Base-by-base conservation (phyloP, 2,329 filamentous ascomycete species). In the Neonectria punicea region DNA sequence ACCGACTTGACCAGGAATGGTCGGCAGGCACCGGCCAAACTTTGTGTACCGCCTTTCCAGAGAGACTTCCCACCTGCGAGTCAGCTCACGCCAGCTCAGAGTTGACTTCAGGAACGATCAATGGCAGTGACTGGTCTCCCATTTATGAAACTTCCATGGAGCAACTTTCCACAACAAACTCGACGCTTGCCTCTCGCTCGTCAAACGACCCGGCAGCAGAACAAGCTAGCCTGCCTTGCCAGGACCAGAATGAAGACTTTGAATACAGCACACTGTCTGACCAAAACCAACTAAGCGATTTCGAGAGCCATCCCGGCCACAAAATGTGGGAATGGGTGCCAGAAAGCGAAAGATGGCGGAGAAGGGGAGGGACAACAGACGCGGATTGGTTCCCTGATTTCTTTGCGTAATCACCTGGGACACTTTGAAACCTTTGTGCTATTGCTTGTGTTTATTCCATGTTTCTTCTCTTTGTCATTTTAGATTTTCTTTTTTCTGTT, bases 241-340 rank as follows among this genome's bases (percentile, higher is more conserved):
- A 8, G 6, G 28, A 14, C n/a, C n/a, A 20, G 6, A 34, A 22
- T 36, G 30, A 51, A 34, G 30, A 51, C 4, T n/a, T 14, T 22
- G n/a, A 14, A 51, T 2, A 18, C 28, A 4, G 6, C 11, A 11
- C 6, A 5, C 13, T 34, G 10, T 20, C 20, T 10, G 11, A 25
- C 16, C 50, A 55, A 49, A 49, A n/a, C 22, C 58, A 54, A n/a
- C 11, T 22, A 14, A 25, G 16, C 9, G 63, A 65, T 2, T 65
- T 49, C 34, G 25, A 53, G 13, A 44, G 16, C 14, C 58, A 65
- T 39, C 58, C 58, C 13, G 63, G 58, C 14, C 63, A 65, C 22
- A 30, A 47, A 7, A 25, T 53, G 32, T 65, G 63, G 63, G 63
- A 65, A 20, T 65, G 63, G 63, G 58, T 53, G 11, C n/a, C 25